Percentiles rank a stretch among this genome's conserved stretches.
Conservation (phyloP, 805 yeast genomes). For the Citeromyces nyonsensis region DNA sequence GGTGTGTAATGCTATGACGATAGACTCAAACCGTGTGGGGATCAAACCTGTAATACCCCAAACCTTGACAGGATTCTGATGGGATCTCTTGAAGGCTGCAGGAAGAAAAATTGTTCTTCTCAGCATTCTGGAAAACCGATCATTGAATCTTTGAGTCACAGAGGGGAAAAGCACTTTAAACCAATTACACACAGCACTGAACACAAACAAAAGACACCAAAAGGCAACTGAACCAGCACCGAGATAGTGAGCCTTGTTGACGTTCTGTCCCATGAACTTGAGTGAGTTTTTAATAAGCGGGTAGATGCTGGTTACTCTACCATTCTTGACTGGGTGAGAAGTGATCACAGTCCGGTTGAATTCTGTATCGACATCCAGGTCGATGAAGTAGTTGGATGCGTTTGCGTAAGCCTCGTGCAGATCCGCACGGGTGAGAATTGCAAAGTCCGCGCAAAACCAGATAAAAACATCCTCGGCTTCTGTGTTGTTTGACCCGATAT, state of each 20-base stretch:
- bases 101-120: constrained; percentile 3
- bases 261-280: background rate
- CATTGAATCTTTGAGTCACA: constrained; percentile 9
- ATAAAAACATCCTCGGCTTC: no score
- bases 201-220: background rate
- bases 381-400: background rate
- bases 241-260: background rate
- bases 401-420: no score
- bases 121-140: constrained; percentile 15
- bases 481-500: no score
- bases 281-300: background rate
- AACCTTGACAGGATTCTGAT: constrained; percentile 12
- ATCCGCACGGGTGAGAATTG: no score
- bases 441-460: no score
- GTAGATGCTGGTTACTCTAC: background rate
- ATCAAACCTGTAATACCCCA: constrained; percentile 14
- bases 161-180: background rate
- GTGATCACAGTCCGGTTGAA: background rate
- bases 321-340: background rate
- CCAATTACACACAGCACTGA: background rate
- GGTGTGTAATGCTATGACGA: constrained; percentile 23
- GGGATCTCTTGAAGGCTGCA: constrained; percentile 5
- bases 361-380: background rate
- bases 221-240: constrained; percentile 1
- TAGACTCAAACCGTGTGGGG: constrained; percentile 37